Evolutionary conservation across 371 early-diverging fungal species (phyloP).

Genomic region (Apophysomyces ossiformis): DNA sequence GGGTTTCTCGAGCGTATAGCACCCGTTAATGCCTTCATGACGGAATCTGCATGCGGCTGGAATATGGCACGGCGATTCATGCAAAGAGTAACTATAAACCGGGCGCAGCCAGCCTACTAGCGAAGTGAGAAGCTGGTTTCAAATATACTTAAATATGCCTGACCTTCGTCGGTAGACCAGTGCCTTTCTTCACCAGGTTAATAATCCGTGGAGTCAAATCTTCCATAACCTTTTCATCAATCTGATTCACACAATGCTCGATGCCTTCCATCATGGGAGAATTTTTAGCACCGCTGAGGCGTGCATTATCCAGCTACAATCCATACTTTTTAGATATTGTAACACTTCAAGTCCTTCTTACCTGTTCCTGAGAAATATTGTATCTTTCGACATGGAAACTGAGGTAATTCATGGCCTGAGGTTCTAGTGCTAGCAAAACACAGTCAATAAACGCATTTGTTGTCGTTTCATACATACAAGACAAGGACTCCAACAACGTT

Average conservation of each 20-base stretch:
- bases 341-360: conserved; percentile 10
- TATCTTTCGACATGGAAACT: conserved; percentile 91
- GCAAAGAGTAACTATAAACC: conserved; percentile 79
- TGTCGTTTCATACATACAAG: conserved; percentile 48
- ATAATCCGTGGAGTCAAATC: conserved; percentile 70
- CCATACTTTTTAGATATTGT: background rate
- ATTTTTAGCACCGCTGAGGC: conserved; percentile 71
- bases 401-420: conserved; percentile 78
- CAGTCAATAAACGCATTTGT: background rate
- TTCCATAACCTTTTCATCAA: conserved; percentile 72
- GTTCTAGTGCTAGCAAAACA: conserved; percentile 46
- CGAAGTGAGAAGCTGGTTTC: conserved; percentile 19
- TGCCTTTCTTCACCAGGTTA: conserved; percentile 78
- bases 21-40: conserved; percentile 78
- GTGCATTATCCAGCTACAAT: conserved; percentile 67
- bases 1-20: conserved; percentile 79
- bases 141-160: conserved; percentile 29
- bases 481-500: conserved; percentile 82
- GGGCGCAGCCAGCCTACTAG: conserved; percentile 83
- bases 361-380: conserved; percentile 85
- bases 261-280: conserved; percentile 89
- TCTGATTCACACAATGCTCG: conserved; percentile 76
- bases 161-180: conserved; percentile 90
- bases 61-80: conserved; percentile 68
- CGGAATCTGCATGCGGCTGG: conserved; percentile 61